phyloP scores from a whole-genome alignment of 345 rosid genomes.

The Turritis glabra region DNA sequence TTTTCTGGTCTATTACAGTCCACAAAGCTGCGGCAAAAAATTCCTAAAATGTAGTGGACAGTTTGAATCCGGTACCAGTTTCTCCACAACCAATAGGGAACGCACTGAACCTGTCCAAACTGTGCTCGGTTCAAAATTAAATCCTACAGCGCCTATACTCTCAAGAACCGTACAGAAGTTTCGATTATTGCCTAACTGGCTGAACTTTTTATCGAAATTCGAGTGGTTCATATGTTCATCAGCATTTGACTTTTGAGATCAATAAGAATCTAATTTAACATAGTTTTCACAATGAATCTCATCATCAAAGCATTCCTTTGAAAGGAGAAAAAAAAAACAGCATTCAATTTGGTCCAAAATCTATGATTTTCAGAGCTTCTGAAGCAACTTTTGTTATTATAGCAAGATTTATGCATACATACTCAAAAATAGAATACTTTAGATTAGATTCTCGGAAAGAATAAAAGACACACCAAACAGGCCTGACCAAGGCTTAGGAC shows the following conservation, averaged over 20 bases:
- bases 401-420: neutral
- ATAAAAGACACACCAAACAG: conserved; percentile 22
- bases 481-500: conserved; percentile 29
- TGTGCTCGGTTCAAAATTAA: neutral
- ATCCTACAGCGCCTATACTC: no score
- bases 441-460: neutral
- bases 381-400: neutral
- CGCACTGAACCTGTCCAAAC: neutral
- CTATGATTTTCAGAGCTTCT: neutral
- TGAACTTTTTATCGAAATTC: neutral
- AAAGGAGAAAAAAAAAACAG: neutral
- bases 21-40: neutral
- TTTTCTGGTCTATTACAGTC: neutral
- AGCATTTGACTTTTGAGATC: neutral
- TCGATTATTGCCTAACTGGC: neutral
- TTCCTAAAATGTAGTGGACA: neutral
- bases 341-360: neutral
- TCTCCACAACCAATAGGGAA: no score
- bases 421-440: neutral
- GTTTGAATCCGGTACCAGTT: neutral
- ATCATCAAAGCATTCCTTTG: neutral
- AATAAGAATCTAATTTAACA: neutral
- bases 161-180: neutral
- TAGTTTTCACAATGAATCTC: neutral
- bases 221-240: neutral